Conservation (phyloP, 2,329 filamentous ascomycete genomes). For the Neophaeococcomyces aloes region DNA sequence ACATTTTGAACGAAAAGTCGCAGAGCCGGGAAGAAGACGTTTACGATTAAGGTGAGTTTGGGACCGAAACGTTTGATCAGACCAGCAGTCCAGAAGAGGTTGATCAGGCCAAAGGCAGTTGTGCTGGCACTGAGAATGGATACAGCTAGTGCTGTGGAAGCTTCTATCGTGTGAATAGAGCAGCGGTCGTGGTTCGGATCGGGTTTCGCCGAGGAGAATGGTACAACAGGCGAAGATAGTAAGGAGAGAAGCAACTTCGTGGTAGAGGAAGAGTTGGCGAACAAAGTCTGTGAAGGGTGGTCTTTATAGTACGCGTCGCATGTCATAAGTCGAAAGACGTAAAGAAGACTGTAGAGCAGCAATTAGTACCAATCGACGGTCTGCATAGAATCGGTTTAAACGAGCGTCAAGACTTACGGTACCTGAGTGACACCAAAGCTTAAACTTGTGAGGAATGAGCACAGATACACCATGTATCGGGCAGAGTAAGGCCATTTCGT, state of each 20-base stretch:
- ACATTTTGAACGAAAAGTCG: conserved; percentile 54
- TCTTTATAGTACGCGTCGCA: conserved; percentile 58
- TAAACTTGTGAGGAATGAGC: conserved; percentile 49
- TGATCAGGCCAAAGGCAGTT: conserved; percentile 56
- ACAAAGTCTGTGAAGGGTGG: conserved; percentile 31
- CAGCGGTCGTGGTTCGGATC: conserved; percentile 38
- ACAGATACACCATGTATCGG: conserved; percentile 33
- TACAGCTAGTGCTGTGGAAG: conserved; percentile 52
- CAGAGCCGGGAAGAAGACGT: conserved; percentile 55
- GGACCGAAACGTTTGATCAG: conserved; percentile 57
- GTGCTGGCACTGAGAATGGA: conserved; percentile 58
- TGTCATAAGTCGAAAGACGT: conserved; percentile 61
- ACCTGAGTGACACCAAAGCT: conserved; percentile 43
- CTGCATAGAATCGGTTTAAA: background rate
- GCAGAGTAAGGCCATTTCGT: conserved; percentile 12
- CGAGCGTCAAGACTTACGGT: conserved; percentile 21
- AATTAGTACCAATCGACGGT: too few relatives aligned
- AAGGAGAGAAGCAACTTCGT: too few relatives aligned
- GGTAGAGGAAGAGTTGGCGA: too few relatives aligned
- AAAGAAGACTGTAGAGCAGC: conserved; percentile 32
- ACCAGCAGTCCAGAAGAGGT: conserved; percentile 58
- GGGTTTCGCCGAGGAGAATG: too few relatives aligned
- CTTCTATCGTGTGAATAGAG: conserved; percentile 51
- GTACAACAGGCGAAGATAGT: too few relatives aligned
- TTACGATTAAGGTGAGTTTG: conserved; percentile 50